Conservation (phyloP, 2,329 filamentous ascomycete species). For the Penicillium janthinellum region DNA sequence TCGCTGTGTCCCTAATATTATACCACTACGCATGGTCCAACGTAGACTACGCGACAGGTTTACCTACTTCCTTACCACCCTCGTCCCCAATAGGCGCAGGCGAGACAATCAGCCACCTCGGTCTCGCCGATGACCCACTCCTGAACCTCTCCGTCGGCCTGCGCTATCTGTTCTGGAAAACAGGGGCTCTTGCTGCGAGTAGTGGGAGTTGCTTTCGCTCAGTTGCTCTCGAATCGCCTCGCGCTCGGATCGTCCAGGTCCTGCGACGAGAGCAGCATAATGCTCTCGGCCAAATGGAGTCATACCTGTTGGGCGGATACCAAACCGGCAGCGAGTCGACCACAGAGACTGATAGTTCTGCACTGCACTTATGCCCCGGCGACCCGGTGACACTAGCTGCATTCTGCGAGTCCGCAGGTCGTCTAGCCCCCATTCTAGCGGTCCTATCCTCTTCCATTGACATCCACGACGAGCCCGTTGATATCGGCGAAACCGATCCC, state of each 20-base stretch:
- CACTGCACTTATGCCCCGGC: neutral
- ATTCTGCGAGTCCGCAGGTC: neutral
- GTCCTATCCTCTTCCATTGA: neutral
- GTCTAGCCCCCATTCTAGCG: neutral
- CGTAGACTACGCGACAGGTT: neutral
- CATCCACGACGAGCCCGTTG: neutral
- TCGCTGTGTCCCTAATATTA: neutral
- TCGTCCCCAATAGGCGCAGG: neutral
- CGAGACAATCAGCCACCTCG: neutral
- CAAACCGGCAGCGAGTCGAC: neutral
- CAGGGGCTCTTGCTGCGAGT: neutral
- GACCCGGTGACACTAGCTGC: neutral
- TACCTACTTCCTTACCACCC: neutral
- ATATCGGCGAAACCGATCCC: neutral
- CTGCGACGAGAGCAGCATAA: neutral
- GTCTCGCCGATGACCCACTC: neutral
- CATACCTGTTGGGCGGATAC: neutral
- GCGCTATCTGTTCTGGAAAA: neutral
- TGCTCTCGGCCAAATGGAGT: neutral
- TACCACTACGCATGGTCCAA: neutral
- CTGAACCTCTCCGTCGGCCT: neutral
- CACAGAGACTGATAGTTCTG: neutral
- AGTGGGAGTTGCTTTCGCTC: neutral
- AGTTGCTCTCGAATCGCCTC: neutral
- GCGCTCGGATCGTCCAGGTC: neutral